Evolutionary conservation across 2,329 filamentous ascomycete species (phyloP), one percentile per base, ranked within the genome.

Genomic region (Phymatotrichopsis omnivora): DNA sequence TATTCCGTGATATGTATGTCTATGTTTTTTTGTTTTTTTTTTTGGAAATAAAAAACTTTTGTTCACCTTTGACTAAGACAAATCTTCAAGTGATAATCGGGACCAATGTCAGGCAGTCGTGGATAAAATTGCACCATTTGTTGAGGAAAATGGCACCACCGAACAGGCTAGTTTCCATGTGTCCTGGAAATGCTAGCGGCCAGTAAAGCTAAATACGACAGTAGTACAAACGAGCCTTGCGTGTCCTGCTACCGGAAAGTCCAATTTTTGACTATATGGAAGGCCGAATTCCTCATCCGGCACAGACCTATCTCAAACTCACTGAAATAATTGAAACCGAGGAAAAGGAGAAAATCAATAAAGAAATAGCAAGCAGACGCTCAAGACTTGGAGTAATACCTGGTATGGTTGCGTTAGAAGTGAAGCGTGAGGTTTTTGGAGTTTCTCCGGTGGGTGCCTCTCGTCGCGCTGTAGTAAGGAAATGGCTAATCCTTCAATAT

Each of bases 331-430:
- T 84, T 3, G 91, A 96, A 60, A 68, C 75, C 2, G 84, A 91
- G 50, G 91, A 98, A 64, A 87, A 82, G 60, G 82, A 89, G 60
- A 80, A 77, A 24, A 89, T 95, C 62, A 94, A 94, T 61, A 83
- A 75, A 3, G 76, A 94, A 47, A 93, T 98, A 55, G 85, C 81
- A 24, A 86, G 94, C 64, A 76, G 91, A 32, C 75, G 87, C 53
- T 94, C 87, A 1, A 75, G 91, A 28, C 72, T 98, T 2, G 91
- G 91, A 31, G 86, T 87, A 7, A 82, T 76, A 34, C 72, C 94
- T 45, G 79, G 76, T 30, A 81, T 91, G 51, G 89, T 96, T 17
- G 94, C 83, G 0, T 63, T 75, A 2, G 84, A 95, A 50, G 91
- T 93, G 37, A 94, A 89, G 62, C 73, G 80, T 27, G 91, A 98